These are phyloP conservation scores for Aureobasidium musti DNA, from an alignment of 2,329 filamentous ascomycete genomes.

Conservation along the genomic window DNA sequence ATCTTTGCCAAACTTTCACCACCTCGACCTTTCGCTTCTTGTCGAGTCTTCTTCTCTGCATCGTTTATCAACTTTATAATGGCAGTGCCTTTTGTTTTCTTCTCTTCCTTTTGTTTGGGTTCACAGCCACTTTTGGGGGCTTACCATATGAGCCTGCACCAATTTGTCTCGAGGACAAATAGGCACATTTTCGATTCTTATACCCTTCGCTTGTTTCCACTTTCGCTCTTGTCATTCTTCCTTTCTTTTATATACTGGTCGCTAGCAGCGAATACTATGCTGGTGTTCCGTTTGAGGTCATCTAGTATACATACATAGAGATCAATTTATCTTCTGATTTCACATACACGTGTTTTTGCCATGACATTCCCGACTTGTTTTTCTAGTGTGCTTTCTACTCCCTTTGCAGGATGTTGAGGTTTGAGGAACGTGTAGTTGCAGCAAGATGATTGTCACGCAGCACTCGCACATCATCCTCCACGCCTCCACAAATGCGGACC, in stretches of 20 bases:
- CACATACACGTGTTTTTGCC: no score
- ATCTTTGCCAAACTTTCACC: neutral
- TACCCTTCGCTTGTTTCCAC: slow-evolving; percentile 11
- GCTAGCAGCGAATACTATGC: no score
- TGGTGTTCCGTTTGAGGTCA: neutral
- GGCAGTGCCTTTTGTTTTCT: slow-evolving; percentile 2
- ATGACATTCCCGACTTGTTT: no score
- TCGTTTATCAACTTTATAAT: slow-evolving; percentile 18
- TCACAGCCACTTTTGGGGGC: neutral
- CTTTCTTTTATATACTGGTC: neutral
- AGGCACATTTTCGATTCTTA: slow-evolving; percentile 15
- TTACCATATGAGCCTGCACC: neutral
- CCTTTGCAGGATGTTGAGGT: no score
- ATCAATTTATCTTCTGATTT: neutral
- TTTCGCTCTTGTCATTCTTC: neutral
- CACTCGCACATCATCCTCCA: no score
- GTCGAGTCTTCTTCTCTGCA: neutral
- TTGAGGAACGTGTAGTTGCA: no score
- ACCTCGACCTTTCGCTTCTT: neutral
- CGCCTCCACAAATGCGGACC: no score
- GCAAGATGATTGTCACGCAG: no score
- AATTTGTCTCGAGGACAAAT: slow-evolving; percentile 5
- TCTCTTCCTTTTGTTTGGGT: neutral
- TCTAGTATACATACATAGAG: neutral
- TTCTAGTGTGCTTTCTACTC: no score